Base-by-base conservation (phyloP, 2,329 filamentous ascomycete genomes). In the Alternaria ventricosa region DNA sequence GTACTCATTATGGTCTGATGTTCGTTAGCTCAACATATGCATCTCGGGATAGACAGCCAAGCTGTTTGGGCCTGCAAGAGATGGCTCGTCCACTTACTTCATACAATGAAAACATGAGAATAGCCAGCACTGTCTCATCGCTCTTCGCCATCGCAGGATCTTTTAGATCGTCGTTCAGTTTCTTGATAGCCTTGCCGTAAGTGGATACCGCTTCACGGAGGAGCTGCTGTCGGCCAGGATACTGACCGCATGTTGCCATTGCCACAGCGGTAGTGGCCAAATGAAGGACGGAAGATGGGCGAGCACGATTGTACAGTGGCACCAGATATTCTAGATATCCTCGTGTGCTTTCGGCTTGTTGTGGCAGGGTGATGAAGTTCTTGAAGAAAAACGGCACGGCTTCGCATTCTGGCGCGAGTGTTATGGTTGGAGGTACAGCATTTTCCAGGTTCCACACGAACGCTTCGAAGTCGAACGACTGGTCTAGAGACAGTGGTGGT, bases 341-440 rank as follows among this genome's bases (percentile, higher is more conserved):
- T 65, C 79, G 68, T 66, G 77, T 76, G 27, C 71, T 77, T 53
- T 81, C 80, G 6, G 75, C 73, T 66, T 79, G 73, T 57, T 77
- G 77, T 5, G 79, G 79, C 20, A 79, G 66, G 11, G 76, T 68
- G 57, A 81, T 77, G 62, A 81, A 81, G 57, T 82, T 81, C 13
- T 75, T 75, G 69, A 82, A 81, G 69, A 82, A 82, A 71, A 82
- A 82, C 2, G 78, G 75, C 3, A 78, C 75, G 6, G 79, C 79
- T 67, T 80, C 77, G 43, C 70, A 74, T 65, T 81, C 79, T 13
- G 77, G 75, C 4, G 76, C 71, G 50, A 78, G 64, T 2, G 66
- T 66, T 28, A 80, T 71, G 13, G 67, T 72, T 0, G 65, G 59
- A 8, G 77, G 75, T 3, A 80, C 60, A 22, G 60, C 62, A 41